These are phyloP conservation scores for Calycina herbarum DNA, from an alignment of 2,329 filamentous ascomycete genomes.

Conservation along the genomic window DNA sequence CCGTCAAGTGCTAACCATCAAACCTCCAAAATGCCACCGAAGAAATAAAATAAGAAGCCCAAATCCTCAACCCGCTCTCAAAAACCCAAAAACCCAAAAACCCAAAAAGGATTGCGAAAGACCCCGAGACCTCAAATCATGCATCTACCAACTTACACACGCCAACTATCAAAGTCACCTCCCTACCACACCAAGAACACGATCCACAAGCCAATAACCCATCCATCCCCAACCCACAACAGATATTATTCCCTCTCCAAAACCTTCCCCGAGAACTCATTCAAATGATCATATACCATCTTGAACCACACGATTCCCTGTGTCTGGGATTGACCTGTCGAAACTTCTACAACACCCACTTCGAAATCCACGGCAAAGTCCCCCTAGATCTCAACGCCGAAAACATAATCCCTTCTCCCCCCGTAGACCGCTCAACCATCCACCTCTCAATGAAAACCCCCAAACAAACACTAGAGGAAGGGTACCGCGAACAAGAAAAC, in stretches of 20 bases:
- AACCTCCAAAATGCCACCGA: no score
- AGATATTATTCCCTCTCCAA: background rate
- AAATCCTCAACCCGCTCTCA: no score
- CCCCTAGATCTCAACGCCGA: background rate
- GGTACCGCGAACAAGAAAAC: background rate
- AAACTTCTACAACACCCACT: background rate
- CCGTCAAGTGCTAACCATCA: no score
- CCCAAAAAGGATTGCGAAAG: no score
- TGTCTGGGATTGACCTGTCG: background rate
- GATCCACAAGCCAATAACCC: background rate
- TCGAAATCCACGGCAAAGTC: background rate
- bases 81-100: no score
- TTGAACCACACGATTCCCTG: background rate
- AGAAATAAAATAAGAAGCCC: no score
- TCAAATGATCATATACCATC: background rate
- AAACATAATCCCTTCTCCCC: background rate
- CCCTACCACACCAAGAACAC: background rate
- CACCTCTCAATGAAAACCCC: no score
- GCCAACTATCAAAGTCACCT: background rate
- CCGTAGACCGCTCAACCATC: no score
- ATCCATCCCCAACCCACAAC: background rate
- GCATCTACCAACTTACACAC: no score
- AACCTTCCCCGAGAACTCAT: background rate
- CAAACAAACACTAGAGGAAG: background rate
- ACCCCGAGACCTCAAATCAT: no score